Evolutionary conservation across 805 yeast genomes (phyloP), one percentile per base, ranked within the genome.

Genomic region (Candida ascalaphidarum): DNA sequence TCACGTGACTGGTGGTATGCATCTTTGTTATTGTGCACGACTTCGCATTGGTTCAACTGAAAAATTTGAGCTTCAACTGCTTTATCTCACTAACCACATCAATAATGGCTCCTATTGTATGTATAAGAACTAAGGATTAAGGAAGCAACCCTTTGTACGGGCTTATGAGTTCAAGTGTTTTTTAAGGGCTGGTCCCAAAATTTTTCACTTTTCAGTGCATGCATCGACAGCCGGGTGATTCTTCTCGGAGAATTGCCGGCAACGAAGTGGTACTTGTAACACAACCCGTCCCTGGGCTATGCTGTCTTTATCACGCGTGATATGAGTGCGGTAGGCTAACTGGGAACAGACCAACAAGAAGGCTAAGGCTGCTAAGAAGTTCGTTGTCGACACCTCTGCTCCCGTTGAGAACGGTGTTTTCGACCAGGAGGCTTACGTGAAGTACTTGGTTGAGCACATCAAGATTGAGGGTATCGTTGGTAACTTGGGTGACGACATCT

Each of bases 391-490:
- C 75, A 84, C 81, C 61, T 77, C 96, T 42, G 94, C 94, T 64
- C 95, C 96, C 72, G 86, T 86, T 61, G 94, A 84, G 65, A 84
- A 83, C 70, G 94, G 88, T 74, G 94, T 89, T 62, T 84, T 86
- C 58, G 97, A 92, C 81, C 92, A 94, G 66, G 81, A 92, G 61
- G 79, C 94, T 55, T 86, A 89, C 79, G 94, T 84, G 59, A 89
- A 92, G 77, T 92, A 80, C 89, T 81, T 92, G 69, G 77, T 81
- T 65, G 97, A 92, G 74, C 95, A 85, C 85, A 89, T 92, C 84
- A 92, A 92, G 81, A 89, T 92, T 60, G 99, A 92, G 46, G 88
- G 89, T 68, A 77, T 81, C 60, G 74, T 83, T 56, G 96, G 97
- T 69, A 83, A 86, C 89, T 81, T 92, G 61, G 96, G 95, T 72